A percentile compares a stretch with the other conserved stretches of the same genome.
Evolutionary conservation across 192 early-diverging fungal species (phyloP).

Genomic region (Entomortierella parvispora): DNA sequence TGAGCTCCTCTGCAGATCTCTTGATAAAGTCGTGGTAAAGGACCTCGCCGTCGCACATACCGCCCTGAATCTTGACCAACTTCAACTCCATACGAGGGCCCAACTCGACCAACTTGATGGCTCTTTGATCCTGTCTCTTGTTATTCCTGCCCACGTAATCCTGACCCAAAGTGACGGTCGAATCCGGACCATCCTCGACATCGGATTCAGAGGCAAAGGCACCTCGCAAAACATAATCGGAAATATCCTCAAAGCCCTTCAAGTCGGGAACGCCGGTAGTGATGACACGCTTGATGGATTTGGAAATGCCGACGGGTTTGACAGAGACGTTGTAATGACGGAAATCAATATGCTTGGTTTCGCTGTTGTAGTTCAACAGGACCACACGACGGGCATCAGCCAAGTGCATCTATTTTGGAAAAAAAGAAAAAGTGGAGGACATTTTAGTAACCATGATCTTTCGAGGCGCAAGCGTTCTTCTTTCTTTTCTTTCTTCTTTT

Average conservation of each 20-base stretch:
- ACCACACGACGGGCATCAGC: conserved; percentile 90
- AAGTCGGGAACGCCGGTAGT: conserved; percentile 82
- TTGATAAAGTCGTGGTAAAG: conserved; percentile 87
- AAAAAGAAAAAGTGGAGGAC: not conserved
- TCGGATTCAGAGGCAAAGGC: conserved; percentile 84
- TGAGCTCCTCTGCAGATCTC: conserved; percentile 80
- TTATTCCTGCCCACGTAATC: conserved; percentile 84
- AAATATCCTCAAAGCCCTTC: conserved; percentile 85
- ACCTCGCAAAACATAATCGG: conserved; percentile 87
- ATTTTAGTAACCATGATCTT: not conserved
- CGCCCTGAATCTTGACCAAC: conserved; percentile 90
- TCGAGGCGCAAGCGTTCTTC: not conserved
- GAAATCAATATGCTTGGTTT: conserved; percentile 87
- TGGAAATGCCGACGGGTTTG: conserved; percentile 88
- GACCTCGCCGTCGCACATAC: conserved; percentile 93
- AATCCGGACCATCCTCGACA: conserved; percentile 90
- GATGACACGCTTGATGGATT: conserved; percentile 89
- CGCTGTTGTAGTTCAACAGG: conserved; percentile 89
- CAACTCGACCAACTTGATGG: conserved; percentile 86
- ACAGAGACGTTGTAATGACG: conserved; percentile 94
- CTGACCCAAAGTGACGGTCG: conserved; percentile 85
- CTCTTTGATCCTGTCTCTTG: conserved; percentile 80
- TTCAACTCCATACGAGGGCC: conserved; percentile 91
- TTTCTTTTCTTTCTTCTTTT: not conserved
- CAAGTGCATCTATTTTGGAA: conserved; percentile 78